Base-by-base conservation (phyloP, 169 alveolate species). In the Toxoplasma gondii region DNA sequence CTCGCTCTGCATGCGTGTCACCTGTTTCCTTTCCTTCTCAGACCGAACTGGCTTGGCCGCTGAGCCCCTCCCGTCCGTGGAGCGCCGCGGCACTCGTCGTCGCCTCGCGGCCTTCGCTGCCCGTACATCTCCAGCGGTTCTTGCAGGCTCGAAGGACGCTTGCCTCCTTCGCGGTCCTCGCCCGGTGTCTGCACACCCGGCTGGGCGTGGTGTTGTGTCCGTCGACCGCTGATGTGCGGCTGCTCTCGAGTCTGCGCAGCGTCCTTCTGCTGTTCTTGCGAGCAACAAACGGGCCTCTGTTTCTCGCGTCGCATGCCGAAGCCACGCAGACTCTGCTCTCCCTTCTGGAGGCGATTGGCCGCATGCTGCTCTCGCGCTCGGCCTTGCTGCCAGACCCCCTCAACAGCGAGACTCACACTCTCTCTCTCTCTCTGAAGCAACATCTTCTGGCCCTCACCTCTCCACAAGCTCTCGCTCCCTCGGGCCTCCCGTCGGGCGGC, bases 141-240 rank as follows among this genome's bases (percentile, higher is more conserved):
- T 1, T 36, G 90, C 90, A 36, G 27, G 58, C 69, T 2, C 90
- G 90, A 1, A 2, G 38, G 24, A 1, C 24, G 34, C 17, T 82
- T 16, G 38, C 64, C 16, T 38, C 90, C 64, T 31, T 82, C 31
- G 90, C 90, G 27, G n/a, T 82, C 12, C 69, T 82, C 36, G 53
- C 64, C 38, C 53, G 29, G 90, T 82, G 90, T 39, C 90, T 82
- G 90, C 41, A 82, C 90, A 41, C 90, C 58, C 90, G 90, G 36
- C 17, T 82, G 53, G 12, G 69, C 41, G 39, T 82, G 64, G 41
- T 41, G 2, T 31, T 43, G 64, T 38, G 69, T 22, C 67, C 90
- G n/a, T 24, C 53, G 38, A 36, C 90, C 2, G 90, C 90, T 29
- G 90, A 82, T 41, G 36, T 82, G 53, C 90, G 90, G 41, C 90